These are phyloP conservation scores for Cyberlindnera saturnus DNA, from an alignment of 805 yeast species.

Conservation along the genomic window DNA sequence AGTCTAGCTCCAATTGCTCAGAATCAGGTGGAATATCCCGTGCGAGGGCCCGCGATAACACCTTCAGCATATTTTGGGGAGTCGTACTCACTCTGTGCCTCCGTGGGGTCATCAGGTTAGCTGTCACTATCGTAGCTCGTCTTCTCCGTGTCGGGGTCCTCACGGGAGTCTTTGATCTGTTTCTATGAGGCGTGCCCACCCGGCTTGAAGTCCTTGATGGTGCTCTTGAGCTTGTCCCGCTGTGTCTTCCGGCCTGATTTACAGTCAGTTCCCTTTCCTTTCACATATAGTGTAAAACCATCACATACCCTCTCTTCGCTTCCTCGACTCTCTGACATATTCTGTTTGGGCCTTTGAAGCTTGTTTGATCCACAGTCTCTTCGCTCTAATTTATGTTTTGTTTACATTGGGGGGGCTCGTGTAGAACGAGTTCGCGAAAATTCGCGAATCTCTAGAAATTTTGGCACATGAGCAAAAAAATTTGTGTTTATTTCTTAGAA, in stretches of 20 bases:
- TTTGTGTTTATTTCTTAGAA: too few species aligned
- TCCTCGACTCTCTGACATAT: too few species aligned
- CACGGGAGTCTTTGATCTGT: slow-evolving; percentile 17
- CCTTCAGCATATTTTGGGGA: slow-evolving; percentile 18
- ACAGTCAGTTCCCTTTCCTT: not conserved
- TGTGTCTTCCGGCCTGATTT: slow-evolving; percentile 3
- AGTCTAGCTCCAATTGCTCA: too few species aligned
- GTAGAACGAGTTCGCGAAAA: slow-evolving; percentile 6
- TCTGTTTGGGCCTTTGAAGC: too few species aligned
- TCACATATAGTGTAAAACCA: not conserved
- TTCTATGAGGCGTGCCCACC: slow-evolving; percentile 10
- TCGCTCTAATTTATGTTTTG: too few species aligned
- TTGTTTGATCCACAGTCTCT: too few species aligned
- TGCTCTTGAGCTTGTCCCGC: not conserved
- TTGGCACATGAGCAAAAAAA: not conserved
- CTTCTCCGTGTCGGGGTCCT: slow-evolving; percentile 22
- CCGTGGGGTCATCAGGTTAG: slow-evolving; percentile 18
- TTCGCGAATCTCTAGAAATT: not conserved
- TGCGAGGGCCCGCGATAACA: slow-evolving; percentile 19
- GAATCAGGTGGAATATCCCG: slow-evolving; percentile 1
- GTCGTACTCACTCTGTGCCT: slow-evolving; percentile 15
- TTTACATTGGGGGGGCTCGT: too few species aligned
- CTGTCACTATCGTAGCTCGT: slow-evolving; percentile 18
- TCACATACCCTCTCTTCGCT: too few species aligned
- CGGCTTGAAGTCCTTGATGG: slow-evolving; percentile 7